Conservation (phyloP, 2,329 filamentous ascomycete species). For the Tolypocladium album region DNA sequence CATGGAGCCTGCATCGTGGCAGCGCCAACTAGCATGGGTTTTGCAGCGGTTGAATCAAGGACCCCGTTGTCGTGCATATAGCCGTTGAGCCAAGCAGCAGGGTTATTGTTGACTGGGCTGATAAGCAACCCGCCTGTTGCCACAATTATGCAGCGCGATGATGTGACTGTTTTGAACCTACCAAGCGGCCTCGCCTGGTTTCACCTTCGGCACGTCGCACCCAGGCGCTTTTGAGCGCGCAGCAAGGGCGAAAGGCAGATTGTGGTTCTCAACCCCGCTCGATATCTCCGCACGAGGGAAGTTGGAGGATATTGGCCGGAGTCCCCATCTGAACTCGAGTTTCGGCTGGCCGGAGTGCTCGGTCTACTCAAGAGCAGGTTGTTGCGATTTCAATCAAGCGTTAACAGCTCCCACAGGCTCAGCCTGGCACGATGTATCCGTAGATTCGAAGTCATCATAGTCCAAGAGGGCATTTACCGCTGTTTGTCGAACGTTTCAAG, state of each 20-base stretch:
- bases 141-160: background rate
- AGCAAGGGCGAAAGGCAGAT: background rate
- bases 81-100: background rate
- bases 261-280: background rate
- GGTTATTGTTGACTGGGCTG: background rate
- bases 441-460: background rate
- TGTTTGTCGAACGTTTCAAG: background rate
- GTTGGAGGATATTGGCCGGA: background rate
- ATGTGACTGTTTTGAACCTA: background rate
- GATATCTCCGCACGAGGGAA: background rate
- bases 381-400: background rate
- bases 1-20: background rate
- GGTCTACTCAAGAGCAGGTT: background rate
- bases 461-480: no score
- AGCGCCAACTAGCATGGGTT: background rate
- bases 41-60: background rate
- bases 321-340: background rate
- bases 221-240: background rate
- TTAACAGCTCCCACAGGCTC: background rate
- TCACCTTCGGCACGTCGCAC: background rate
- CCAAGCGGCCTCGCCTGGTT: background rate
- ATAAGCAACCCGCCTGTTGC: background rate
- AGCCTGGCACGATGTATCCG: no score
- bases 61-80: background rate
- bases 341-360: background rate